Conservation (phyloP, 768 basidiomycete genomes). For the Mrakia gelida region DNA sequence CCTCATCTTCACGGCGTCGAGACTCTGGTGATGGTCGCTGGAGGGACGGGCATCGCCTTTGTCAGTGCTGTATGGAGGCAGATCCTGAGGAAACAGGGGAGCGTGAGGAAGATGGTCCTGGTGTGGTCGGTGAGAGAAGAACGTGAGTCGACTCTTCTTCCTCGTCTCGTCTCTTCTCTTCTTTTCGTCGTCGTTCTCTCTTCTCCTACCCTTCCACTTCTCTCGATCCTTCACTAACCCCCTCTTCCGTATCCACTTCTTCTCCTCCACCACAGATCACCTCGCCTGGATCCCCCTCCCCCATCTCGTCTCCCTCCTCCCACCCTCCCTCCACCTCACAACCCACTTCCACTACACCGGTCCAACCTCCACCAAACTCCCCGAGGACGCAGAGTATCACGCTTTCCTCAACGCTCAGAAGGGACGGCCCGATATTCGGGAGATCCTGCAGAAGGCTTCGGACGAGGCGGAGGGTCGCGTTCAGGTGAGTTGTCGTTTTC, state of each 20-base stretch:
- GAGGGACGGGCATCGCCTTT: constrained; percentile 23
- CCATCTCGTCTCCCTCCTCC: not conserved
- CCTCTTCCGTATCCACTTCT: too few relatives aligned
- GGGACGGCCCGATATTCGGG: not conserved
- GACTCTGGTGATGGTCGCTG: constrained; percentile 22
- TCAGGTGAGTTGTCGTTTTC: too few relatives aligned
- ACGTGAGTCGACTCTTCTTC: not conserved
- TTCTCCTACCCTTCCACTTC: not conserved
- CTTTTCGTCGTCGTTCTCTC: not conserved
- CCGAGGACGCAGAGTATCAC: not conserved
- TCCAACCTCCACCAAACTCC: not conserved
- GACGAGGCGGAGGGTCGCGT: constrained; percentile 10
- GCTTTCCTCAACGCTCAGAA: not conserved
- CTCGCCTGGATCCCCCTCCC: constrained; percentile 1
- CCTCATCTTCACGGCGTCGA: constrained; percentile 10
- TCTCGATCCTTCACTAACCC: too few relatives aligned
- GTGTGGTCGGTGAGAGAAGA: constrained; percentile 11
- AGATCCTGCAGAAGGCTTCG: not conserved
- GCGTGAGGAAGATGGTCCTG: constrained; percentile 9
- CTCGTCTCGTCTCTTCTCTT: not conserved
- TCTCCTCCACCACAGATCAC: not conserved
- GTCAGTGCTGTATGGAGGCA: not conserved
- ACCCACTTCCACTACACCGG: constrained; percentile 10
- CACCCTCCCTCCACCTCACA: not conserved
- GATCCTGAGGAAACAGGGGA: not conserved